These are phyloP conservation scores for Triticum dicoccoides DNA, from an alignment of 176 grass and related monocot species.

Conservation along the genomic window DNA sequence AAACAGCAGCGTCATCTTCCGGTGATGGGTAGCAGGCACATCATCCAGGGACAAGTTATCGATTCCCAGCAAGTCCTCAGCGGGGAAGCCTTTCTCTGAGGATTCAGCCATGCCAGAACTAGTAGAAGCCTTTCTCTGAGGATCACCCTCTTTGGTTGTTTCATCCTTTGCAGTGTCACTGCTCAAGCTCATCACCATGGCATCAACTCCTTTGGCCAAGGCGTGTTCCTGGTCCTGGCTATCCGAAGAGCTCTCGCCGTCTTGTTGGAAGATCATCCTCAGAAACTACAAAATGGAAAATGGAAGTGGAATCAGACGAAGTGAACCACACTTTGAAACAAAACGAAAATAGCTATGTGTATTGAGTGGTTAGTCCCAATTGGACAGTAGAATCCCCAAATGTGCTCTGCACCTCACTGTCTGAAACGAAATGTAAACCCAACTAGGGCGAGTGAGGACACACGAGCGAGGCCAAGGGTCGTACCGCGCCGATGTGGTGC, in stretches of 20 bases:
- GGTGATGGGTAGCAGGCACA: slow-evolving; percentile 45
- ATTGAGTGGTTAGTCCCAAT: background rate
- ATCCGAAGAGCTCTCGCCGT: slow-evolving; percentile 47
- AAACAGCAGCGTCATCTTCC: slow-evolving; percentile 65
- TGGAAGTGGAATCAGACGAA: background rate
- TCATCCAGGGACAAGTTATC: slow-evolving; percentile 46
- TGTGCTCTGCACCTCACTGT: background rate
- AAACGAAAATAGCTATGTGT: background rate
- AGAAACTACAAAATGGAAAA: slow-evolving; percentile 44
- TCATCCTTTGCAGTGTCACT: background rate
- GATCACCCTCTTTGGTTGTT: background rate
- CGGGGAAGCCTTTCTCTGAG: background rate
- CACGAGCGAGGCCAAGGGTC: background rate
- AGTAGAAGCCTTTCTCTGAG: background rate
- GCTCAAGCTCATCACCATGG: slow-evolving; percentile 74
- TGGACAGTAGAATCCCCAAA: background rate
- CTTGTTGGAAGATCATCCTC: slow-evolving; percentile 78
- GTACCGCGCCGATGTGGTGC: slow-evolving; percentile 89
- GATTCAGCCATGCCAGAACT: slow-evolving; percentile 19
- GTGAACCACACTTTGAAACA: background rate
- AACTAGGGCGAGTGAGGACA: background rate
- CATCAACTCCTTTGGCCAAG: slow-evolving; percentile 66
- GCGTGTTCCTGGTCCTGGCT: slow-evolving; percentile 59
- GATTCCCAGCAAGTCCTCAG: slow-evolving; percentile 33
- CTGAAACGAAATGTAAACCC: background rate